Evolutionary conservation across 768 basidiomycete species (phyloP), one percentile per base, ranked within the genome.

Genomic region (Russula emetica): DNA sequence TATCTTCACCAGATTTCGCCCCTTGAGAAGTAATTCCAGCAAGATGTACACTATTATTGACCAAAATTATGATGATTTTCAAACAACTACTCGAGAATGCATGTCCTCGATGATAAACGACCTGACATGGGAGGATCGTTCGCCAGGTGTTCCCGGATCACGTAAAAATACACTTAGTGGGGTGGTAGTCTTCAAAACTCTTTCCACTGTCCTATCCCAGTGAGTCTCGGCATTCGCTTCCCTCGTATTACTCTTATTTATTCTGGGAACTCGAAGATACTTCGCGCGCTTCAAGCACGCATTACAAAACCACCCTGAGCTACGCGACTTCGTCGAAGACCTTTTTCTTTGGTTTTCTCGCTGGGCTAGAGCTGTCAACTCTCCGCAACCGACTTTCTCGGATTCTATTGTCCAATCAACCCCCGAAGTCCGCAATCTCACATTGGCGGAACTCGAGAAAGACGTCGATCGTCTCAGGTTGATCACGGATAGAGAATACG

Each of bases 221-320:
- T 73, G 58, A n/a, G 70, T 20, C 7, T 49, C n/a, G 36, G 34
- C 9, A 4, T 52, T 3, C 3, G 2, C 5, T 11, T 1, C 18
- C 2, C 34, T 55, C 11, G 5, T 14, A 2, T 47, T 10, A 57
- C 24, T 24, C 32, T 57, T 44, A 30, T 44, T 11, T 56, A 0
- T 22, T 44, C 40, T 18, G 28, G 45, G n/a, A 47, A 47, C 45
- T 47, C 1, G 36, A 56, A 87, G 86, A 66, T 83, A 76, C 56
- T 68, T 87, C 8, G 77, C 76, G 5, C 83, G 85, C 3, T 87
- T 86, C 74, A 85, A 85, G 71, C 80, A 82, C 50, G 79, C 80
- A 0, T 72, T 82, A 11, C 72, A 76, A 2, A 78, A 73, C 28
- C 77, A 83, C 62, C 83, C 83, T 0, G 71, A 74, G 28, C 71